These are phyloP conservation scores for Omphalea diandra DNA, from an alignment of 441 rosid species.

Conservation along the genomic window DNA sequence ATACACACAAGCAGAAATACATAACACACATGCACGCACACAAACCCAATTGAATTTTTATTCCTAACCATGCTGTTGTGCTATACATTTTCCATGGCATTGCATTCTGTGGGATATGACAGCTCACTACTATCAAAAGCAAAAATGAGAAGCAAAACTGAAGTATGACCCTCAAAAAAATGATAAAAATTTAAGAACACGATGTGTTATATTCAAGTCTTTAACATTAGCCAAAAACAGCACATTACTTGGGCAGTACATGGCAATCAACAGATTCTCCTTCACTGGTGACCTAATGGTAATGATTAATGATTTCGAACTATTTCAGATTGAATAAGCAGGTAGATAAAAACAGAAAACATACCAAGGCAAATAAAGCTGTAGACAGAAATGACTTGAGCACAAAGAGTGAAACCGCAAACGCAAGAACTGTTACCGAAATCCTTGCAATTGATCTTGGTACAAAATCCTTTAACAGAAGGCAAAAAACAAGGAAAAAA, in stretches of 20 bases:
- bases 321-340: neutral
- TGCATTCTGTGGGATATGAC: too few relatives aligned
- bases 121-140: neutral
- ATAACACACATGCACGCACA: too few relatives aligned
- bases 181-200: neutral
- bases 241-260: neutral
- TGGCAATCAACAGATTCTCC: too few relatives aligned
- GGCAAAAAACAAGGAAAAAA: slow-evolving; percentile 1
- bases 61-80: too few relatives aligned
- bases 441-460: slow-evolving; percentile 84
- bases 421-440: slow-evolving; percentile 49
- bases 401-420: slow-evolving; percentile 51
- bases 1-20: too few relatives aligned
- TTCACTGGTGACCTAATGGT: neutral
- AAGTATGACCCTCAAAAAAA: neutral
- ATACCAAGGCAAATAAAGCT: slow-evolving; percentile 80
- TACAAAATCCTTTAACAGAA: slow-evolving; percentile 72
- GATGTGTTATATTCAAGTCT: neutral
- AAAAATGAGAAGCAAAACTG: neutral
- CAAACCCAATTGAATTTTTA: too few relatives aligned
- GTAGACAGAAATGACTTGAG: slow-evolving; percentile 79
- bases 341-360: slow-evolving; percentile 13
- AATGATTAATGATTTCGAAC: neutral
- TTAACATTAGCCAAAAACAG: neutral
- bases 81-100: too few relatives aligned